Conservation (phyloP, 176 grass and related monocot species). For the Zea luxurians region DNA sequence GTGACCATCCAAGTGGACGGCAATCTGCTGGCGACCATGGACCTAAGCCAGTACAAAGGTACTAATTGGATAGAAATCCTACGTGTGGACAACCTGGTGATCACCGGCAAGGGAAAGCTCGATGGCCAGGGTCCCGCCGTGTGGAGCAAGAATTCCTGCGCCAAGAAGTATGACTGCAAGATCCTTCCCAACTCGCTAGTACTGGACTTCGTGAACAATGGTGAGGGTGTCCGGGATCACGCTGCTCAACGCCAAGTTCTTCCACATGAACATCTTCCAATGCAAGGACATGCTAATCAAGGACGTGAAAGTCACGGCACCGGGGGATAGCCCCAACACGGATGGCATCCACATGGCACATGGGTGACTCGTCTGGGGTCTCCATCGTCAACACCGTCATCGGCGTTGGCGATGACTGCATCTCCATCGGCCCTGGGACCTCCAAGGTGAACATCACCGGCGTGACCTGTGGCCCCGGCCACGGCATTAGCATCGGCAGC, state of each 20-base stretch:
- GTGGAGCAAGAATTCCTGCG: slow-evolving; percentile 52
- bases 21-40: slow-evolving; percentile 41
- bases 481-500: not conserved
- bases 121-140: slow-evolving; percentile 56
- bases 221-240: slow-evolving; percentile 37
- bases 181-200: slow-evolving; percentile 49
- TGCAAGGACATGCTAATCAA: slow-evolving; percentile 41
- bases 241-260: not conserved
- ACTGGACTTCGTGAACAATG: slow-evolving; percentile 41
- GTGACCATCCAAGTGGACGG: slow-evolving; percentile 19
- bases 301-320: slow-evolving; percentile 46
- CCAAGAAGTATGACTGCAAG: slow-evolving; percentile 48
- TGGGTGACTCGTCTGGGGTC: slow-evolving; percentile 35
- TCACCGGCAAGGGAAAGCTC: slow-evolving; percentile 43
- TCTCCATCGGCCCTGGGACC: not conserved
- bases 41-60: slow-evolving; percentile 27
- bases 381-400: not conserved
- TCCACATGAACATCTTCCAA: not conserved
- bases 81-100: slow-evolving; percentile 36
- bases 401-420: not conserved
- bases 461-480: not conserved
- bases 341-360: slow-evolving; percentile 86
- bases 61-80: slow-evolving; percentile 64
- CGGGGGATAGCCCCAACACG: slow-evolving; percentile 77
- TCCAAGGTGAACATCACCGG: not conserved